These are phyloP conservation scores for Bipolaris cookei DNA, from an alignment of 2,329 filamentous ascomycete species.

Conservation along the genomic window DNA sequence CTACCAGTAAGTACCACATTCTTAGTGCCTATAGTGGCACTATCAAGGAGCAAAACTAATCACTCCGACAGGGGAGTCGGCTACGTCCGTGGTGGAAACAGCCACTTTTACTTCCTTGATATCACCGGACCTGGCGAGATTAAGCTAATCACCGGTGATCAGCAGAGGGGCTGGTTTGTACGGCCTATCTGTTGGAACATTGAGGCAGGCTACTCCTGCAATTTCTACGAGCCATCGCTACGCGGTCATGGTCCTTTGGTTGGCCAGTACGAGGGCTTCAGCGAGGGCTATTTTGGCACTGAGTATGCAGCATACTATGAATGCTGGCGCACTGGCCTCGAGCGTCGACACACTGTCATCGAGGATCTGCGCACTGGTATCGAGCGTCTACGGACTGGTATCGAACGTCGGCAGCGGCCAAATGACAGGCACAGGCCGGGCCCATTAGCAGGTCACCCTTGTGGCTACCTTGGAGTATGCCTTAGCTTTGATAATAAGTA, in stretches of 20 bases:
- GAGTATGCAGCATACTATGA: conserved; percentile 18
- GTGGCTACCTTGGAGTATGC: neutral
- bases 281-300: conserved; percentile 3
- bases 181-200: conserved; percentile 8
- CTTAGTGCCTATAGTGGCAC: neutral
- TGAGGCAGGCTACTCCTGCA: conserved; percentile 3
- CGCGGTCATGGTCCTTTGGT: conserved; percentile 12
- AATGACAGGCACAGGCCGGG: neutral
- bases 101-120: conserved; percentile 8
- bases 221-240: conserved; percentile 12
- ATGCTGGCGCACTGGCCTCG: conserved; percentile 5
- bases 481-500: neutral
- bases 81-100: conserved; percentile 3
- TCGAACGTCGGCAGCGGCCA: too few relatives aligned
- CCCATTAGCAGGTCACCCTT: neutral
- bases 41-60: neutral
- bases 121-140: neutral
- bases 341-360: neutral
- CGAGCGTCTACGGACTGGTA: too few relatives aligned
- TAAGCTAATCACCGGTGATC: conserved; percentile 5
- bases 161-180: conserved; percentile 9
- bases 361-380: too few relatives aligned
- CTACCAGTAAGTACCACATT: neutral
- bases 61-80: neutral
- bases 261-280: conserved; percentile 10